A percentile compares a stretch with the other conserved stretches of the same genome.
phyloP scores from a whole-genome alignment of 768 basidiomycete genomes.

The Boletellus sp. region DNA sequence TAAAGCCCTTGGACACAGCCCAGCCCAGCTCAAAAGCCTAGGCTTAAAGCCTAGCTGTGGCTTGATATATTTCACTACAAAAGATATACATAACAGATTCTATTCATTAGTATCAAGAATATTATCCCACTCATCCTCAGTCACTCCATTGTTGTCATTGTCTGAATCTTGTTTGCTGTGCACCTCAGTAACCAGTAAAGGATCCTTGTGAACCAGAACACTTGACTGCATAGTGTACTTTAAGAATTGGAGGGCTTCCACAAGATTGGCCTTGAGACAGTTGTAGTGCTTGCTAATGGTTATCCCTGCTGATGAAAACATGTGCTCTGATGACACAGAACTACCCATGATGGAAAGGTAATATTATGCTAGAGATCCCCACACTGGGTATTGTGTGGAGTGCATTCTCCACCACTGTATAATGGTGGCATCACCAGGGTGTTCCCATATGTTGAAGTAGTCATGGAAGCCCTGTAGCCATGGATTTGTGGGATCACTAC shows the following conservation, averaged over 20 bases:
- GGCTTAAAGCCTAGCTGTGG: not conserved
- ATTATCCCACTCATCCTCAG: conserved; percentile 1
- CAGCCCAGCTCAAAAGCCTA: too few relatives aligned
- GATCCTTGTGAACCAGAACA: too few relatives aligned
- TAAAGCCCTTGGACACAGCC: not conserved
- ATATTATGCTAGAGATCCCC: conserved; percentile 1
- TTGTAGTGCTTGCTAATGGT: conserved; percentile 5
- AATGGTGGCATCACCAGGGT: not conserved
- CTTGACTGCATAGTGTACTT: not conserved
- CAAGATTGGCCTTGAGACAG: conserved; percentile 1
- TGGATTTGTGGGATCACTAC: not conserved
- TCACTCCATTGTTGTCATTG: not conserved
- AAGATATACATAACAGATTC: not conserved
- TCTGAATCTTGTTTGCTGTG: not conserved
- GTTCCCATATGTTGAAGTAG: conserved; percentile 2
- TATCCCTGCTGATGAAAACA: conserved; percentile 5
- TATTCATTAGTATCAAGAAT: not conserved
- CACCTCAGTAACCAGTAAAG: too few relatives aligned
- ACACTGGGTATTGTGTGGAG: not conserved
- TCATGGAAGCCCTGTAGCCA: conserved; percentile 9
- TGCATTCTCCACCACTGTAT: conserved; percentile 8
- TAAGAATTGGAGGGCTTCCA: conserved; percentile 2
- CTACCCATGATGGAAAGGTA: conserved; percentile 7
- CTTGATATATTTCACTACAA: not conserved
- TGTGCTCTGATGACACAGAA: not conserved